Percentiles rank a stretch among this genome's conserved stretches.
phyloP scores from a whole-genome alignment of 257 asterid genomes.

The Penstemon newberryi region DNA sequence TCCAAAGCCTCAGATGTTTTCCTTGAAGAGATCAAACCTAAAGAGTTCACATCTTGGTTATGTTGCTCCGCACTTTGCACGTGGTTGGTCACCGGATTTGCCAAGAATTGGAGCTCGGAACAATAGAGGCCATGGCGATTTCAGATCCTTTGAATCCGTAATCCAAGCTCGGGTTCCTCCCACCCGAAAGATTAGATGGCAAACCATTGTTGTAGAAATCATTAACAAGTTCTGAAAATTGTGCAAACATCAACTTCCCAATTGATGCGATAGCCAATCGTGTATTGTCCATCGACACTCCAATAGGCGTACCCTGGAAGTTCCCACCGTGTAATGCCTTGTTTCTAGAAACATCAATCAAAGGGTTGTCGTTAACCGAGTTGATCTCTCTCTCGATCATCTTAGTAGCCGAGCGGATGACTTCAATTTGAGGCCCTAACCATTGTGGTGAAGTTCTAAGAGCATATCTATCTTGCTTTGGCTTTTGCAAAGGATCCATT shows the following conservation, averaged over 20 bases:
- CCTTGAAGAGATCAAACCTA: constrained; percentile 56
- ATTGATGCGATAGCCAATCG: constrained; percentile 44
- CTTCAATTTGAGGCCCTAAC: constrained; percentile 60
- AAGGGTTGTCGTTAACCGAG: constrained; percentile 57
- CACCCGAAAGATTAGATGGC: constrained; percentile 60
- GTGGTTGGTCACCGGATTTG: constrained; percentile 57
- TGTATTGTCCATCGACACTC: constrained; percentile 57
- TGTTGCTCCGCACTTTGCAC: constrained; percentile 69
- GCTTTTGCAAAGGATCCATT: constrained; percentile 52
- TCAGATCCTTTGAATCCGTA: constrained; percentile 59
- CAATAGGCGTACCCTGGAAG: constrained; percentile 61
- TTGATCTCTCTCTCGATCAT: constrained; percentile 61
- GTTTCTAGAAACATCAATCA: constrained; percentile 56
- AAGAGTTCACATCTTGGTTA: constrained; percentile 59
- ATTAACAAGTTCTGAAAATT: constrained; percentile 54
- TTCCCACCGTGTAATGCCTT: constrained; percentile 62
- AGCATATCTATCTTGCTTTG: constrained; percentile 57
- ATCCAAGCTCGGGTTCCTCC: constrained; percentile 57
- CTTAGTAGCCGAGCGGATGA: constrained; percentile 48
- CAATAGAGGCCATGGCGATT: constrained; percentile 62
- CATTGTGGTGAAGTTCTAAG: constrained; percentile 60
- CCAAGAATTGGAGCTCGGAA: constrained; percentile 59
- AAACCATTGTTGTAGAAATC: constrained; percentile 60
- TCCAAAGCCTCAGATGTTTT: constrained; percentile 56
- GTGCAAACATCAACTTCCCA: constrained; percentile 57